phyloP scores from a whole-genome alignment of 306 rosid genomes.

The Carpinus fangiana region DNA sequence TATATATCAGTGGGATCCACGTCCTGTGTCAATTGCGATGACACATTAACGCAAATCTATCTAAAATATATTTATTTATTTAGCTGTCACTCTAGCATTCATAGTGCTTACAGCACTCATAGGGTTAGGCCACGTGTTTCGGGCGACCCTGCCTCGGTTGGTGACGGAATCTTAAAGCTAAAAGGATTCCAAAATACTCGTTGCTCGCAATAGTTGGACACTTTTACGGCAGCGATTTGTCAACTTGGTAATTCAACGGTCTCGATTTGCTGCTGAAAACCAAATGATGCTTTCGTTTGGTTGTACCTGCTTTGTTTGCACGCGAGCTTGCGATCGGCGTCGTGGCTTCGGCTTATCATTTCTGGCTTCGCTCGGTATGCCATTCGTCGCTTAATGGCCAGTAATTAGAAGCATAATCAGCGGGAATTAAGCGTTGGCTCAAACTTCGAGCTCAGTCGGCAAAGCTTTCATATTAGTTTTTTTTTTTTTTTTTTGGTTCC shows the following conservation, averaged over 20 bases:
- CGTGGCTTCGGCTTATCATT: neutral
- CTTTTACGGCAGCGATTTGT: conserved; percentile 29
- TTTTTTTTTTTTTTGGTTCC: neutral
- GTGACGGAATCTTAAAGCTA: conserved; percentile 48
- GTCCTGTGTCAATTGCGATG: too few relatives aligned
- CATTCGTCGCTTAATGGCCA: neutral
- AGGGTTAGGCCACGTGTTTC: conserved; percentile 51
- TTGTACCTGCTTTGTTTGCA: conserved; percentile 45
- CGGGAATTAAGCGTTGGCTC: neutral
- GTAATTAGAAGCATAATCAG: neutral
- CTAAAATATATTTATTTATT: neutral
- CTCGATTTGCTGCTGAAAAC: conserved; percentile 26
- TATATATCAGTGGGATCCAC: conserved; percentile 5
- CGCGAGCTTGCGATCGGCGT: conserved; percentile 38
- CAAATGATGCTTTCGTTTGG: conserved; percentile 25
- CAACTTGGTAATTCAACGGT: conserved; percentile 7
- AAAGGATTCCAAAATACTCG: neutral
- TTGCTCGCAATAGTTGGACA: neutral
- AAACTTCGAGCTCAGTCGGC: conserved; percentile 15
- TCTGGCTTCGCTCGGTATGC: conserved; percentile 19
- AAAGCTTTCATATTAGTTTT: neutral
- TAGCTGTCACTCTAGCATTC: conserved; percentile 26
- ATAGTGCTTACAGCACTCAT: conserved; percentile 21
- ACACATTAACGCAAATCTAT: neutral
- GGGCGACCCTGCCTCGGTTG: conserved; percentile 5